Evolutionary conservation across 768 basidiomycete genomes (phyloP).

Genomic region (Rhizopogon roseolus): DNA sequence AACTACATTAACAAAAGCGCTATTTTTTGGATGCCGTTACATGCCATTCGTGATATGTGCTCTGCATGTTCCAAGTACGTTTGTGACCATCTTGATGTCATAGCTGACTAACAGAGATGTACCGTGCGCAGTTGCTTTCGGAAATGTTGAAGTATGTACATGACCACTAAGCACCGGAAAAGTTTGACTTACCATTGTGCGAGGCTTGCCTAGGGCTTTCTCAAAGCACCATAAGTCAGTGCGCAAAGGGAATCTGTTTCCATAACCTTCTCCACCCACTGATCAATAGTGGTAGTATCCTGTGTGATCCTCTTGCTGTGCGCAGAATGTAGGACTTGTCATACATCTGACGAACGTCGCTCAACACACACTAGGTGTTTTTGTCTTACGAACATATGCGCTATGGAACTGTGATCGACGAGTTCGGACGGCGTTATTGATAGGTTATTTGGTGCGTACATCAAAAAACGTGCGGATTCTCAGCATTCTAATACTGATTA

Average conservation of each 20-base stretch:
- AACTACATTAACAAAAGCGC: not conserved
- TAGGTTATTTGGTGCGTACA: not conserved
- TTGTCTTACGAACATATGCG: not conserved
- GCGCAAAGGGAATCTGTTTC: too few species aligned
- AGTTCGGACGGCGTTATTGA: not conserved
- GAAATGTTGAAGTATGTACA: not conserved
- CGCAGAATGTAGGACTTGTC: not conserved
- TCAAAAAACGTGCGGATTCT: not conserved
- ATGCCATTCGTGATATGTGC: not conserved
- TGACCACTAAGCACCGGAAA: not conserved
- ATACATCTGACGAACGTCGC: not conserved
- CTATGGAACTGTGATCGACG: not conserved
- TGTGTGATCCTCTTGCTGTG: not conserved
- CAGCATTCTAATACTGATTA: not conserved
- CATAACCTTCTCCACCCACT: not conserved
- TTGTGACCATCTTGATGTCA: not conserved
- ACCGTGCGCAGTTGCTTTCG: not conserved
- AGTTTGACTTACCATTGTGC: not conserved
- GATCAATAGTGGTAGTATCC: not conserved
- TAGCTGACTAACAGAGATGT: not conserved
- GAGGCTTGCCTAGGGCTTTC: not conserved
- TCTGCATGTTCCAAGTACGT: not conserved
- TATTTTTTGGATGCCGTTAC: not conserved
- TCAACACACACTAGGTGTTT: not conserved
- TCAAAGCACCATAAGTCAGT: not conserved